Base-by-base conservation (phyloP, 179 eudicot species). In the Silene noctiflora region DNA sequence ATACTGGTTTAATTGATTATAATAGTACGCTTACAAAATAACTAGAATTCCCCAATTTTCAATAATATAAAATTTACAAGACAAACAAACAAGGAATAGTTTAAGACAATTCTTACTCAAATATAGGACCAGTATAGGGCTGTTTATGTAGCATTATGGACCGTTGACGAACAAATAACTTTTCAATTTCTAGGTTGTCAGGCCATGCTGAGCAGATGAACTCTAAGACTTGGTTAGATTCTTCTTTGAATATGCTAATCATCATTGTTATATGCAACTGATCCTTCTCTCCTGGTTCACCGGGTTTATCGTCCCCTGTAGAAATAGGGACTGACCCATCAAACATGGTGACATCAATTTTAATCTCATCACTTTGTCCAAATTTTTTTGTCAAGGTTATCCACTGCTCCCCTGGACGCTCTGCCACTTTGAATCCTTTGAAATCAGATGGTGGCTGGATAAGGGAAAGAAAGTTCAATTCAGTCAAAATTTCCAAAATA, bases 121-220 rank as follows among this genome's bases (percentile, higher is more conserved):
- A 92, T 76, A 12, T 78, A 72, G 98, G 98, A 56, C 98, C 98
- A 63, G 74, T 69, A 80, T 90, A 91, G 71, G 89, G 59, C 35
- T 63, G 85, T 33, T 75, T 80, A 24, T 70, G 75, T 7, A 80
- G 79, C 81, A 79, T 80, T 68, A 70, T 83, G 72, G 85, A 85
- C 31, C 76, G 83, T 31, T 77, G 75, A 74, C 91, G 96, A 56
- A 79, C 72, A 73, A 78, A 94, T 24, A 90, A 88, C 61, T 79
- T 89, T n/a, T 83, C 75, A 75, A 94, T 90, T 74, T 88, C 89
- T 16, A 94, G 60, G 63, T 81, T 74, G 76, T 92, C 85, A 10
- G 96, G 92, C 98, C 98, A 92, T 11, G 91, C 97, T 48, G 92
- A 89, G 81, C 98, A 94, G 63, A 92, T 78, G 74, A 94, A 88